Base-by-base conservation (phyloP, 345 rosid genomes). In the Moricandia arvensis region DNA sequence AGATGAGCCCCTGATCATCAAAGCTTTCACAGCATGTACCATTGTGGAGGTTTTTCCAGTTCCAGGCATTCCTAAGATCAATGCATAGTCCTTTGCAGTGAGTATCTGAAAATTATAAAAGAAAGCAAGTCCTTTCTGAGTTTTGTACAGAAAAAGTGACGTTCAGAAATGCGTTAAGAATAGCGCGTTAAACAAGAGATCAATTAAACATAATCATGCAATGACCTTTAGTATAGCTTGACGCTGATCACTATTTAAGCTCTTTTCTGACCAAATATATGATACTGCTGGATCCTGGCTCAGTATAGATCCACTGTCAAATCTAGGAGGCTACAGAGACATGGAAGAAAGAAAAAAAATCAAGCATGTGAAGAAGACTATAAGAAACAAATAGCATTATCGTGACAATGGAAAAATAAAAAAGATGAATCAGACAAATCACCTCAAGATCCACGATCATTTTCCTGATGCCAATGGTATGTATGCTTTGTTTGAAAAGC, bases 51-150 rank as follows among this genome's bases (percentile, higher is more conserved):
- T 95, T 86, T 95, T 95, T 79, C 99, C 99, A 15, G 99, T 92
- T 77, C 99, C 99, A 64, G 99, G 99, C 99, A 95, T 95, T 79
- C 99, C 99, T 31, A 95, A 82, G 81, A 95, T 92, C 80, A 92
- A 76, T 34, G 97, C 88, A 81, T 95, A 95, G 84, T 95, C 97
- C 87, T 83, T 95, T 59, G 94, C 96, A 29, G 97, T 83, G 77
- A 95, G 93, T 72, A 92, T 89, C 97, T 95, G 93, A 76, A 85
- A 83, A 79, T 7, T 3, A 72, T 76, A 27, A 72, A 38, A 68
- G 7, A 34, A 31, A 61, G 51, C 57, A 66, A 69, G 41, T 63
- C 18, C 18, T 59, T 59, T 27, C 17, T 58, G 57, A 65, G 78
- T 53, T 69, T 74, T 58, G 57, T 66, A 73, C 54, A 54, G 68